Conservation (phyloP, 2,329 filamentous ascomycete species). For the Lojkania enalia region DNA sequence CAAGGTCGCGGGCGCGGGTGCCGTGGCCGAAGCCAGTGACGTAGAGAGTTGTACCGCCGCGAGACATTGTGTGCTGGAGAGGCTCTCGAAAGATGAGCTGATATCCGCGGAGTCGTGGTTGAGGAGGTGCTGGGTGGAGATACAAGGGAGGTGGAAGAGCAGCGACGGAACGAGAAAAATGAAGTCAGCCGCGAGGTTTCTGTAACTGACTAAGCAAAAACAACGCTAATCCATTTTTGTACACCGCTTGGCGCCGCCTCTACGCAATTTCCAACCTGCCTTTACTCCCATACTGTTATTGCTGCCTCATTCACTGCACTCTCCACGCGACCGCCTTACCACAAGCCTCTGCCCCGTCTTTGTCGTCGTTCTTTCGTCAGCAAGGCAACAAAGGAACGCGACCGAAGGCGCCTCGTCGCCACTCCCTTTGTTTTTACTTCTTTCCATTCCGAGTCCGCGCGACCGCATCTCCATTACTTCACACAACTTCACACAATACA, state of each 20-base stretch:
- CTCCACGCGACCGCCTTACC: neutral
- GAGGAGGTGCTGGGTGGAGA: neutral
- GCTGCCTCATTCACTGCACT: neutral
- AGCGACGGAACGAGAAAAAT: neutral
- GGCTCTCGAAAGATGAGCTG: neutral
- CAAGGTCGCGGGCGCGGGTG: conserved; percentile 97
- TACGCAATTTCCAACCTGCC: neutral
- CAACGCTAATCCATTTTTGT: too few species aligned
- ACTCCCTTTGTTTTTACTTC: conserved; percentile 25
- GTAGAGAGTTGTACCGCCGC: conserved; percentile 91
- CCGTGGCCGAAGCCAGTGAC: conserved; percentile 99
- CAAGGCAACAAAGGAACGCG: conserved; percentile 20
- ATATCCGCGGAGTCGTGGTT: neutral
- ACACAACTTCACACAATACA: conserved; percentile 13
- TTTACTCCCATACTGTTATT: neutral
- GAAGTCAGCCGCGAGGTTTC: neutral
- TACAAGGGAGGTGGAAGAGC: neutral
- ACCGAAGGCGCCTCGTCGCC: conserved; percentile 27
- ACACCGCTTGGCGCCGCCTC: conserved; percentile 1
- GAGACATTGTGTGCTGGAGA: conserved; percentile 68
- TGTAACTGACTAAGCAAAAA: too few species aligned
- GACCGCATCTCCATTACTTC: conserved; percentile 10
- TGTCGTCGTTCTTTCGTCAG: too few species aligned
- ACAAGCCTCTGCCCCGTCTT: conserved; percentile 1
- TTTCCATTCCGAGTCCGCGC: conserved; percentile 16